Base-by-base conservation (phyloP, 352 stramenopile genomes). In the Phytophthora idaei region DNA sequence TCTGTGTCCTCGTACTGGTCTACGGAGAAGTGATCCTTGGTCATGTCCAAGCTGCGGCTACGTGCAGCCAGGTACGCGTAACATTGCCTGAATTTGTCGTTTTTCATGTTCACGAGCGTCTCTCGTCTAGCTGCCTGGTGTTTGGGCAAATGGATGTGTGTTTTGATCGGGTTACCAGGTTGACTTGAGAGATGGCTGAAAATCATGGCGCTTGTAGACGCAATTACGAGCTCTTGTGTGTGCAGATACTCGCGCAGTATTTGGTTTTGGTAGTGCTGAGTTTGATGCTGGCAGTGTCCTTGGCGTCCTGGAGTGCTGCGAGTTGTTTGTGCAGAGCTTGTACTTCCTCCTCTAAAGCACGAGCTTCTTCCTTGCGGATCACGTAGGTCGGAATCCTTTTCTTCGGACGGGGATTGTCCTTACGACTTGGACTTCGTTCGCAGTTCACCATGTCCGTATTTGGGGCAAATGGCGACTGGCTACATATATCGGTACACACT, bases 71-170 rank as follows among this genome's bases (percentile, higher is more conserved):
- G 27, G 41, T 47, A 47, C 5, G 15, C 41, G 8, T 28, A 28
- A 3, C 41, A 21, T 27, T 47, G 41, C 5, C 41, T 25, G 41
- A 86, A 49, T 6, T 78, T 74, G 25, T 34, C 37, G 5, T 59
- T 28, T 29, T 81, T 83, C 42, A 83, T 60, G 1, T 31, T 31
- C 5, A 76, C 21, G 12, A 86, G 56, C 14, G 60, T 61, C 14
- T 67, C 62, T 37, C 71, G 73, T 9, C 77, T 36, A 28, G 5
- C 41, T 28, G 41, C 2, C 31, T 54, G 60, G 0, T 80, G 51
- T 25, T 55, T 58, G 2, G 67, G 52, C 27, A 75, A 25, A 31
- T 72, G 57, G n/a, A 72, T 67, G 36, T 50, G 8, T 7, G 46
- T 4, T 27, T 27, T 47, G 8, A 47, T 47, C 8, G 41, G 41